A percentile compares a stretch with the other conserved stretches of the same genome.
Conservation (phyloP, 129 eudicot genomes). For the Chrysanthemum seticuspe region DNA sequence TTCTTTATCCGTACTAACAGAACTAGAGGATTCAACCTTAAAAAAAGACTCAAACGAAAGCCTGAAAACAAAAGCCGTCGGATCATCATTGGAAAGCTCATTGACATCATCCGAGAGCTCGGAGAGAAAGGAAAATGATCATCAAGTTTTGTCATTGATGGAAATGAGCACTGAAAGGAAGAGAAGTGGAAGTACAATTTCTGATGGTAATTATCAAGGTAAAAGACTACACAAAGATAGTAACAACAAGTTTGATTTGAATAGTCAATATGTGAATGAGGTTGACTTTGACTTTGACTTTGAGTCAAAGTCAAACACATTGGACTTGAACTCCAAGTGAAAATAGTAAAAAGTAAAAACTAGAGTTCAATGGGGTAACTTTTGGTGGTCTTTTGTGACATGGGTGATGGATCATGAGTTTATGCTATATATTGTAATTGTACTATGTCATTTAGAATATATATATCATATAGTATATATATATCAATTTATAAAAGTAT, state of each 20-base stretch:
- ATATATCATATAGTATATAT: constrained; percentile 24
- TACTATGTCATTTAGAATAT: constrained; percentile 26
- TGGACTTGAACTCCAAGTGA: constrained; percentile 67
- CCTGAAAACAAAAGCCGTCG: constrained; percentile 20
- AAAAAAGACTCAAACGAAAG: constrained; percentile 31
- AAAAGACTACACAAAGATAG: constrained; percentile 37
- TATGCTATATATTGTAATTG: constrained; percentile 30
- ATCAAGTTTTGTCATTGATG: constrained; percentile 49
- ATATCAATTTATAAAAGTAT: constrained; percentile 29
- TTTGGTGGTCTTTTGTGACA: constrained; percentile 39
- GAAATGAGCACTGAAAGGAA: constrained; percentile 56
- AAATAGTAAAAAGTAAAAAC: not conserved
- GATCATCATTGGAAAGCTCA: constrained; percentile 66
- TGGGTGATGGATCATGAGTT: constrained; percentile 32
- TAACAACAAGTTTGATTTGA: constrained; percentile 57
- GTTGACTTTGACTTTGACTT: constrained; percentile 65
- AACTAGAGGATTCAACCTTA: constrained; percentile 41
- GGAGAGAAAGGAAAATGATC: constrained; percentile 44
- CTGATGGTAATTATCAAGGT: constrained; percentile 44
- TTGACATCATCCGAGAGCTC: constrained; percentile 75
- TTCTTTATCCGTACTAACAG: constrained; percentile 60
- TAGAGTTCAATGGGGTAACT: constrained; percentile 29
- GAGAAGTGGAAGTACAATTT: constrained; percentile 52
- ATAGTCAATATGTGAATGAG: constrained; percentile 54
- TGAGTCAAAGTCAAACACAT: constrained; percentile 45